These are phyloP conservation scores for Pleomassaria siparia DNA, from an alignment of 2,329 filamentous ascomycete genomes.

Conservation along the genomic window DNA sequence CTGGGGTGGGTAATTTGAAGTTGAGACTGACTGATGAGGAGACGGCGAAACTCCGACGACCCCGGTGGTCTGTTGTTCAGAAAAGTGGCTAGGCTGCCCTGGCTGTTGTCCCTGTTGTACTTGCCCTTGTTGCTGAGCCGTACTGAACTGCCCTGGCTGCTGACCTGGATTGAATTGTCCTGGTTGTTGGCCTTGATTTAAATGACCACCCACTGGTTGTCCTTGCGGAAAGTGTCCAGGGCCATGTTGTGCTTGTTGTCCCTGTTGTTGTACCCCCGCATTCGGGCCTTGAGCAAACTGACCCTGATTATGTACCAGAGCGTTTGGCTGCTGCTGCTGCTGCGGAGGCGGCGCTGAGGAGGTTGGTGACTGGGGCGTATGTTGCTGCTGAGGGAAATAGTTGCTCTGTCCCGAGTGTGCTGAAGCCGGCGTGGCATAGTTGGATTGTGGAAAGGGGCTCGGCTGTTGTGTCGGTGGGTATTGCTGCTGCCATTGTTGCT, in stretches of 20 bases:
- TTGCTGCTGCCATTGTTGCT: conserved; percentile 16
- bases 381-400: conserved; percentile 32
- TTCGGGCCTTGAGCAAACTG: conserved; percentile 16
- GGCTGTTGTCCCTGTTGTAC: conserved; percentile 3
- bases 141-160: neutral
- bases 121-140: conserved; percentile 9
- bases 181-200: conserved; percentile 8
- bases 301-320: conserved; percentile 11
- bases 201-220: conserved; percentile 7
- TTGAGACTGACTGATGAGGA: conserved; percentile 9
- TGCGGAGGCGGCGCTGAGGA: conserved; percentile 13
- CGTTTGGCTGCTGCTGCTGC: conserved; percentile 17
- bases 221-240: conserved; percentile 13
- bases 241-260: conserved; percentile 8
- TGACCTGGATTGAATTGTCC: conserved; percentile 2
- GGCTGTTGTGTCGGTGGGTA: conserved; percentile 28
- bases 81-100: neutral
- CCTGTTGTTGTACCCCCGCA: conserved; percentile 3
- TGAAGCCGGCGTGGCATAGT: conserved; percentile 23
- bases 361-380: conserved; percentile 17
- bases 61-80: conserved; percentile 28
- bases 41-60: conserved; percentile 20
- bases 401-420: conserved; percentile 24
- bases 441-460: conserved; percentile 21
- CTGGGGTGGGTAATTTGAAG: conserved; percentile 11